Percentiles rank a stretch among this genome's conserved stretches.
These are phyloP conservation scores for Mycena belliarum DNA, from an alignment of 768 basidiomycete species.

Conservation along the genomic window DNA sequence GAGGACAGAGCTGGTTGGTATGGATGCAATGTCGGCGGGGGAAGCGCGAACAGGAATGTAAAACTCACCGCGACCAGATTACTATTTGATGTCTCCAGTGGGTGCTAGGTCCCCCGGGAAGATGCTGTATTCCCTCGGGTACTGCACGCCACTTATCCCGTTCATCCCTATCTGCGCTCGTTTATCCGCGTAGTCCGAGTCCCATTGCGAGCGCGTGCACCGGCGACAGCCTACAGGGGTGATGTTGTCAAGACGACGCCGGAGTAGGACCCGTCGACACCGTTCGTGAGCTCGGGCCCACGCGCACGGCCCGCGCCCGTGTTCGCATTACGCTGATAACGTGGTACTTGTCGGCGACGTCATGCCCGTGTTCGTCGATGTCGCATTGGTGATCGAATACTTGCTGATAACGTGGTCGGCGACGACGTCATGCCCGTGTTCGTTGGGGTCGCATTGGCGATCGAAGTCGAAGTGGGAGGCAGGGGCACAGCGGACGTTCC, in stretches of 20 bases:
- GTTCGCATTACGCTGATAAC: no score
- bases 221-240: slow-evolving; percentile 7
- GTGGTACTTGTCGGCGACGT: no score
- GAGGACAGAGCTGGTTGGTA: slow-evolving; percentile 55
- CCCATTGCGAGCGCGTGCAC: background rate
- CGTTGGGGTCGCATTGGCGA: no score
- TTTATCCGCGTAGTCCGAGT: no score
- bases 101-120: slow-evolving; percentile 94
- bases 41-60: no score
- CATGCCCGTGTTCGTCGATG: no score
- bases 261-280: slow-evolving; percentile 10
- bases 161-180: background rate
- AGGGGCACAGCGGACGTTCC: slow-evolving; percentile 31
- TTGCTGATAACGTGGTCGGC: no score
- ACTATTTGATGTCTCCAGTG: slow-evolving; percentile 89
- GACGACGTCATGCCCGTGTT: no score
- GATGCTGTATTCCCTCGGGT: slow-evolving; percentile 87
- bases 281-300: no score
- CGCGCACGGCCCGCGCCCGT: no score
- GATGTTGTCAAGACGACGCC: slow-evolving; percentile 3
- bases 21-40: background rate
- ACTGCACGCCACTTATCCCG: slow-evolving; percentile 25
- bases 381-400: no score
- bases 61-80: slow-evolving; percentile 79
- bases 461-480: slow-evolving; percentile 27